Conservation (phyloP, 805 yeast species). For the Teunomyces funiuensis region DNA sequence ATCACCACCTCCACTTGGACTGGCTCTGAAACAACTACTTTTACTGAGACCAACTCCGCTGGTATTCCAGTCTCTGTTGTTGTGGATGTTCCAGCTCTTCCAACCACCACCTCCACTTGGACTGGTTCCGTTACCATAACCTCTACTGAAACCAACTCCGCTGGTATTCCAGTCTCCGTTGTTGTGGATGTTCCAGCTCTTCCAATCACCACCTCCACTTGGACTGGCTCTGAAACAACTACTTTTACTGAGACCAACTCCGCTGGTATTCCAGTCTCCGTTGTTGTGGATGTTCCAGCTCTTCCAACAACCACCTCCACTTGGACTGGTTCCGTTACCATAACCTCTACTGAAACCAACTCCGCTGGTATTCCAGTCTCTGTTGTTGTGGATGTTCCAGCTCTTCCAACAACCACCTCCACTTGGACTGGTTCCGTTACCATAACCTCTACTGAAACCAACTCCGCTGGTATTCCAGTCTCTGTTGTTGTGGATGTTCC, state of each 20-base stretch:
- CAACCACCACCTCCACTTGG: slow-evolving; percentile 11
- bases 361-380: no score
- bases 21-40: slow-evolving; percentile 5
- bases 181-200: slow-evolving; percentile 6
- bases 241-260: slow-evolving; percentile 5
- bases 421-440: no score
- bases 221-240: slow-evolving; percentile 9
- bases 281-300: no score
- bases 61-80: slow-evolving; percentile 6
- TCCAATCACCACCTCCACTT: slow-evolving; percentile 7
- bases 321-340: no score
- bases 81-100: slow-evolving; percentile 3
- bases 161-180: slow-evolving; percentile 4
- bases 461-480: no score
- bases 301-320: no score
- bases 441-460: no score
- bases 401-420: no score
- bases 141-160: slow-evolving; percentile 2
- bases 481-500: no score
- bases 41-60: slow-evolving; percentile 2
- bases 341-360: no score
- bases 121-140: slow-evolving; percentile 8
- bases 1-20: slow-evolving; percentile 11
- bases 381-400: no score
- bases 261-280: slow-evolving; percentile 4